Evolutionary conservation across 768 basidiomycete species (phyloP), one percentile per base, ranked within the genome.

Genomic region (Macrolepiota fuliginosa): DNA sequence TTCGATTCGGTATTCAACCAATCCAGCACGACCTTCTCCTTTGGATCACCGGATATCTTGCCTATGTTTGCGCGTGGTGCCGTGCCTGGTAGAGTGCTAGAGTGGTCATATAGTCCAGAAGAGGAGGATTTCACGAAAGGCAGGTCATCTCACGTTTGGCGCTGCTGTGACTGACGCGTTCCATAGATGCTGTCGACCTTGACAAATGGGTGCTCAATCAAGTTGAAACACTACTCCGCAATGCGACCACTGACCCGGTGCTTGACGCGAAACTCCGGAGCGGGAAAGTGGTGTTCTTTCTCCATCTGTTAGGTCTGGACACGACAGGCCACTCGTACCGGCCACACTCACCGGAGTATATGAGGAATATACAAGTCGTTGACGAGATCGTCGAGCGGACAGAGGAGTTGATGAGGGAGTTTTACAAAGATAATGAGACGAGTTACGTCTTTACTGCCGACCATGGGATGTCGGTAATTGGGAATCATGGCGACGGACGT

Each of bases 1-100:
- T 94, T 95, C 69, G 92, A 95, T 71, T 92, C 91, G 1, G 85
- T 94, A 13, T 92, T 95, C 72, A 95, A 94, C 67, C 89, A 87
- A 67, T 92, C 91, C 2, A 82, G 80, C 40, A 76, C 81, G 22
- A 91, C 91, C 0, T 95, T 86, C 69, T 89, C 90, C 1, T 94
- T 95, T 62, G 93, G 93, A 0, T 91, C 89, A 1, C 93, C 93
- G 0, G 93, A 95, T 71, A 95, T 95, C 55, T 72, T 94, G 4
- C 92, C 91, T 2, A 94, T 95, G 89, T 95, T 95, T 66, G 76
- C 84, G 7, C 80, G 83, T n/a, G 90, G 91, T 17, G 90, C 91
- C 0, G 79, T 79, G 0, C 83, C 83, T 0, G 86, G 84, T 0
- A 89, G 82, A 67, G 90, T 95, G 1, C 79, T 82, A 49, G 85